Evolutionary conservation across 2,329 filamentous ascomycete species (phyloP), one percentile per base, ranked within the genome.

Genomic region (Fusarium falciforme): DNA sequence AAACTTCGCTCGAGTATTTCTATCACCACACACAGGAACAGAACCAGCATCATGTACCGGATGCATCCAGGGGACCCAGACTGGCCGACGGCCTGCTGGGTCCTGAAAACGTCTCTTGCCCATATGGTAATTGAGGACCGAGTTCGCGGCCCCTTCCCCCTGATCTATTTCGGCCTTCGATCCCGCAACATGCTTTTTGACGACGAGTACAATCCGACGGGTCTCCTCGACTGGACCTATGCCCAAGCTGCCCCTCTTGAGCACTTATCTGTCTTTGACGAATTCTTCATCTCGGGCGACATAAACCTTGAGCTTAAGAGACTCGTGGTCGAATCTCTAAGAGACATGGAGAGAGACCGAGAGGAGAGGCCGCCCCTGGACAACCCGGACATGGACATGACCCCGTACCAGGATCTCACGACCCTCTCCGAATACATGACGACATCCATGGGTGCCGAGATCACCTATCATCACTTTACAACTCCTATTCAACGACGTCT

Each of bases 171-270:
- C 5, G 79, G 79, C 20, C 71, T 83, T 5, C 82, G 83, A 74
- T 80, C 75, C 68, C 81, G 82, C 42, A 85, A 85, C 49, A 75
- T 85, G 68, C 80, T 84, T 7, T 84, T 85, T 33, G 83, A 85
- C 68, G 68, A 81, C 20, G 82, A 85, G 54, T 84, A 83, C 71
- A 84, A 83, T 68, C 63, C 84, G 38, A 81, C 75, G 2, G 82
- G 79, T 22, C 69, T 84, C 35, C 76, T 84, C 52, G 36, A 11
- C 36, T 40, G 36, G 5, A 40, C 16, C 17, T 5, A n/a, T 6
- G 17, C 36, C 36, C 36, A 40, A 40, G 36, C 36, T 17, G 36
- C 17, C 36, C 36, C 36, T 40, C 16, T 40, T 9, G 36, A 40
- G 36, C 36, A 17, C 6, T 38, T 38, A 17, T 38, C 35, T 10